Conservation (phyloP, 2,329 filamentous ascomycete species). For the Plenodomus tracheiphilus region DNA sequence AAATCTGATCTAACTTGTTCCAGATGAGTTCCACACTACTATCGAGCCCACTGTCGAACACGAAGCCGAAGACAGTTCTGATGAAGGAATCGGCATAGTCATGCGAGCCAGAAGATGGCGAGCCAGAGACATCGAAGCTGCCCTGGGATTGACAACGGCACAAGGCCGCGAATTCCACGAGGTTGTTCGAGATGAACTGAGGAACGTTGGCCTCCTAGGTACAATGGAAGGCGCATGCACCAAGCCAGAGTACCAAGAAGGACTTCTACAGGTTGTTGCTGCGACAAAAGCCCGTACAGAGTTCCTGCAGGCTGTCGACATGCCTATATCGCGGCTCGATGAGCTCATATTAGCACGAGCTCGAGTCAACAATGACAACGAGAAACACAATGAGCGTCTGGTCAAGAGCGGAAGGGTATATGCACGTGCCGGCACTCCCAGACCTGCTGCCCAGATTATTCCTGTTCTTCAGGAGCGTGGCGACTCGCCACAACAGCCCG, state of each 20-base stretch:
- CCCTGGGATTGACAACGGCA: neutral
- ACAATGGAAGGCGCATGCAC: too few species aligned
- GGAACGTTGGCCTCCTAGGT: too few species aligned
- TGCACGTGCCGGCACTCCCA: neutral
- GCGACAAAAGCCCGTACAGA: too few species aligned
- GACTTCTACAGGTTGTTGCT: too few species aligned
- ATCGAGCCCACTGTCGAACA: neutral
- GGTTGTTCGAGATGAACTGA: too few species aligned
- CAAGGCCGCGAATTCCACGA: neutral
- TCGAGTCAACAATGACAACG: neutral
- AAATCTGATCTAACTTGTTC: neutral
- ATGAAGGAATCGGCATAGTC: neutral
- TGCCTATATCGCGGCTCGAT: neutral
- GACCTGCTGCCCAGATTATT: neutral
- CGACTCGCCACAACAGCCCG: neutral
- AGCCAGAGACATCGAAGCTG: neutral
- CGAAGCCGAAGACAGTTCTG: neutral
- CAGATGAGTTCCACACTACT: neutral
- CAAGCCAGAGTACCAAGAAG: too few species aligned
- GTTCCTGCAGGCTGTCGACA: too few species aligned
- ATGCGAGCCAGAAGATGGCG: neutral
- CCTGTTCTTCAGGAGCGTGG: neutral
- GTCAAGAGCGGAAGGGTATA: neutral
- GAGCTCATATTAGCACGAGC: neutral
- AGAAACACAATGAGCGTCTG: constrained; percentile 1